Evolutionary conservation across 108 stramenopile genomes (phyloP), one percentile per base, ranked within the genome.

Genomic region (Hondaea fermentalgiana): DNA sequence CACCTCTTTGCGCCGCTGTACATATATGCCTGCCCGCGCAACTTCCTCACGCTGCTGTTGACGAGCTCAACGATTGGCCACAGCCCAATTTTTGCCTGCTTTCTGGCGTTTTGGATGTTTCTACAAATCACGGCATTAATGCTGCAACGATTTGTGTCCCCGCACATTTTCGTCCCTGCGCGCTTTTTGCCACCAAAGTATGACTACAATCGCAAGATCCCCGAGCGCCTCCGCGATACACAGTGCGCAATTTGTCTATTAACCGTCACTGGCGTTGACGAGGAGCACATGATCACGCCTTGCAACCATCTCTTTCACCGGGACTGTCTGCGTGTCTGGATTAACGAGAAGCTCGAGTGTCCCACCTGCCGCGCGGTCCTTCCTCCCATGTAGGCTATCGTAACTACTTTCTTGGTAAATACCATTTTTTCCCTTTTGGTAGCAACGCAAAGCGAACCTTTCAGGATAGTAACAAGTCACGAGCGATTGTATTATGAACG

Each of bases 331-430:
- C 89, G 93, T 58, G 96, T 96, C 88, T 98, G 98, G 98, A 97
- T 98, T 97, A 97, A 97, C 25, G 95, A 97, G 42, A 98, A 98
- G 92, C 96, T 97, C 95, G 96, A 97, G 90, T 98, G 98, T 87
- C 97, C 97, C 21, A 95, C 95, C 28, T 97, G 97, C 87, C 88
- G 95, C 58, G 93, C 87, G 60, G 89, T 90, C 83, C 89, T 94
- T 35, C 94, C 95, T 58, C 35, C 28, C 29, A 58, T 59, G 58
- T 57, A 87, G 43, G 12, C 17, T 42, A 87, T 59, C 59, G n/a
- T n/a, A 59, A 59, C 59, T n/a, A 59, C 59, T 19, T 23, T n/a
- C 3, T 59, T n/a, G 21, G 21, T 59, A 59, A 2, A n/a, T 2
- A 1, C 59, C 59, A n/a, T 59, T 59, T 59, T 59, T 59, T 2